phyloP scores from a whole-genome alignment of 2,329 filamentous ascomycete genomes.

The Hypoxylon sp. region DNA sequence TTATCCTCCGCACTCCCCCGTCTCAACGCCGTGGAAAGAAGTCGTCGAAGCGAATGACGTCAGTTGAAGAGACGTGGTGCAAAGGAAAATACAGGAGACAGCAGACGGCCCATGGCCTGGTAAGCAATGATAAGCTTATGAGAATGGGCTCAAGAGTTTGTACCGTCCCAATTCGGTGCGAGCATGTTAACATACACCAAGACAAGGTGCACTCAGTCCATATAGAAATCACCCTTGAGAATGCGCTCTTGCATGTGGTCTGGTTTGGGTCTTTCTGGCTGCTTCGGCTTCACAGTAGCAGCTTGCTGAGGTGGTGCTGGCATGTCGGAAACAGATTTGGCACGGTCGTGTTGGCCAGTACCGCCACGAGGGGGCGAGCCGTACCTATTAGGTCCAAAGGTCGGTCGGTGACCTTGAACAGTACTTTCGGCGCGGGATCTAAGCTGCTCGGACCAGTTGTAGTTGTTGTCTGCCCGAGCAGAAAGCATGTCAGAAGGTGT shows the following conservation, averaged over 20 bases:
- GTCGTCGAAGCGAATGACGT: slow-evolving; percentile 46
- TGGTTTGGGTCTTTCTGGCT: slow-evolving; percentile 75
- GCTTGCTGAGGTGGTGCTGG: slow-evolving; percentile 69
- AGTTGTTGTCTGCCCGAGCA: slow-evolving; percentile 85
- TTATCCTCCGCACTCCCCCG: slow-evolving; percentile 23
- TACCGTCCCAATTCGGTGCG: slow-evolving; percentile 5
- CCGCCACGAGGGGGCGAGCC: slow-evolving; percentile 61
- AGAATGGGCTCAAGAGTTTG: slow-evolving; percentile 4
- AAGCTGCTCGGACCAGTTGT: slow-evolving; percentile 98
- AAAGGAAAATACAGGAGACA: slow-evolving; percentile 43
- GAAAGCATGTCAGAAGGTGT: slow-evolving; percentile 76
- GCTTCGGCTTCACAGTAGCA: slow-evolving; percentile 63
- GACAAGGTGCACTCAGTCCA: slow-evolving; percentile 75
- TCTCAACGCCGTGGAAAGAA: slow-evolving; percentile 45
- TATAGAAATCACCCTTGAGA: slow-evolving; percentile 97
- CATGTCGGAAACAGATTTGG: slow-evolving; percentile 79
- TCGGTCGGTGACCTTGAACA: slow-evolving; percentile 70
- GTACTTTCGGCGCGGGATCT: slow-evolving; percentile 90
- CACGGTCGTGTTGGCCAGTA: slow-evolving; percentile 70
- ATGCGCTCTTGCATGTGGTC: slow-evolving; percentile 98
- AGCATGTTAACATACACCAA: slow-evolving; percentile 1
- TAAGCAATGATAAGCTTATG: slow-evolving; percentile 11
- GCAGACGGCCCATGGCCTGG: slow-evolving; percentile 18
- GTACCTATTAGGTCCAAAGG: slow-evolving; percentile 64
- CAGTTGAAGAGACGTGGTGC: slow-evolving; percentile 38